Evolutionary conservation across 768 basidiomycete genomes (phyloP), one percentile per base, ranked within the genome.

Genomic region (Suillus placidus): DNA sequence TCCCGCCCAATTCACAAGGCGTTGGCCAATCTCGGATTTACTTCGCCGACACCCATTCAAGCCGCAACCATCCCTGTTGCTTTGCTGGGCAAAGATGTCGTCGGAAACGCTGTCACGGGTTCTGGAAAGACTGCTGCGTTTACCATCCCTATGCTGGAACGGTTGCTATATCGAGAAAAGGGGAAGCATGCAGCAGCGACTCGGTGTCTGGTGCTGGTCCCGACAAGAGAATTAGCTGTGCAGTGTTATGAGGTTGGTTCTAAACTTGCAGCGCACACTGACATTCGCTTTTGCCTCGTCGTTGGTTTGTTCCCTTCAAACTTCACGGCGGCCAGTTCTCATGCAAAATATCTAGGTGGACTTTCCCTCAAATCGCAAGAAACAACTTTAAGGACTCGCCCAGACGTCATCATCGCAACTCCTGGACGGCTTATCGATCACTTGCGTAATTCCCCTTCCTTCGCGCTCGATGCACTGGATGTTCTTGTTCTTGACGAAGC

Each of bases 61-160:
- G 88, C 93, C 2, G 89, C 93, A 51, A 91, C 96, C 14, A 94
- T 99, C 63, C 97, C 97, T 20, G 89, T 95, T 51, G 97, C 95
- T 30, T 85, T 99, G 23, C 76, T 96, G 30, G 97, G 97, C 60
- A 95, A 97, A 74, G 97, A 99, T 75, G 86, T 99, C 43, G 95
- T 99, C 62, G 97, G 97, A 38, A 91, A 88, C 65, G 97, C 97
- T 23, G 93, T 97, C 20, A 99, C 97, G 20, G 97, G 97, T 67
- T 97, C 95, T 6, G 97, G 97, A 66, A 99, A 99, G 82, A 99
- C 97, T 1, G 97, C 95, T 12, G 97, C 97, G 2, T 99, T 99
- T 79, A 90, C 92, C 72, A 89, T 99, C 66, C 97, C 97, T 47
- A 91, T 96, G 80, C 77, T 96, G 60, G 97, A 99, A 77, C 90